Conservation (phyloP, 1,139 yeast species). For the Hemisphaericaspora xylofermentans region DNA sequence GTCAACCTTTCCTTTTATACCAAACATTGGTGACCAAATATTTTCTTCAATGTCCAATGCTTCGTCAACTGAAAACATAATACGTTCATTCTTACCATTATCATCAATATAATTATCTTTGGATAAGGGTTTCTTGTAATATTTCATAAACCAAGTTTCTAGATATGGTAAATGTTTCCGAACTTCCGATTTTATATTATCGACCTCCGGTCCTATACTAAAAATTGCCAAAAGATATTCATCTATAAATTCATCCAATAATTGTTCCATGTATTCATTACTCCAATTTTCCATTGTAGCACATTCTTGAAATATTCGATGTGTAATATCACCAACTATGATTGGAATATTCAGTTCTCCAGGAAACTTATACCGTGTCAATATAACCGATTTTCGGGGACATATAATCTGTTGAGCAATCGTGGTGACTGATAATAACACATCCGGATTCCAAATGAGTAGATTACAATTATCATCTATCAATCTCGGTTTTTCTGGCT, state of each 20-base stretch:
- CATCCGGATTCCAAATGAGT: slow-evolving; percentile 81
- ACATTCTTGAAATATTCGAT: slow-evolving; percentile 72
- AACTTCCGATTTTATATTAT: slow-evolving; percentile 46
- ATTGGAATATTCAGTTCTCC: slow-evolving; percentile 61
- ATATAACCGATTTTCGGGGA: slow-evolving; percentile 65
- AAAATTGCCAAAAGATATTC: slow-evolving; percentile 51
- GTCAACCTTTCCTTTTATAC: slow-evolving; percentile 89
- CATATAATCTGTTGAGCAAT: slow-evolving; percentile 78
- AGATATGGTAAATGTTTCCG: slow-evolving; percentile 56
- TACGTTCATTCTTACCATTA: slow-evolving; percentile 29
- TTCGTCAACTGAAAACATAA: slow-evolving; percentile 55
- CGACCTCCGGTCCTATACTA: slow-evolving; percentile 52
- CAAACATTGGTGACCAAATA: slow-evolving; percentile 88
- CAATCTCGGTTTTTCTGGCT: slow-evolving; percentile 33
- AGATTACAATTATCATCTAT: slow-evolving; percentile 63
- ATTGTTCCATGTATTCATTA: slow-evolving; percentile 41
- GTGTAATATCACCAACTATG: slow-evolving; percentile 77
- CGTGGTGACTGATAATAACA: slow-evolving; percentile 75
- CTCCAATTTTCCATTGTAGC: slow-evolving; percentile 45
- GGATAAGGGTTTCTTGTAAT: slow-evolving; percentile 30
- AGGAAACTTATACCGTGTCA: slow-evolving; percentile 51
- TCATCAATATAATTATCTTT: slow-evolving; percentile 34
- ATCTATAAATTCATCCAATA: slow-evolving; percentile 47
- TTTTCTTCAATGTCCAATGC: slow-evolving; percentile 86
- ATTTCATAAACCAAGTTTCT: slow-evolving; percentile 60